Evolutionary conservation across 352 stramenopile species (phyloP), one percentile per base, ranked within the genome.

Genomic region (Globisporangium nodosum): DNA sequence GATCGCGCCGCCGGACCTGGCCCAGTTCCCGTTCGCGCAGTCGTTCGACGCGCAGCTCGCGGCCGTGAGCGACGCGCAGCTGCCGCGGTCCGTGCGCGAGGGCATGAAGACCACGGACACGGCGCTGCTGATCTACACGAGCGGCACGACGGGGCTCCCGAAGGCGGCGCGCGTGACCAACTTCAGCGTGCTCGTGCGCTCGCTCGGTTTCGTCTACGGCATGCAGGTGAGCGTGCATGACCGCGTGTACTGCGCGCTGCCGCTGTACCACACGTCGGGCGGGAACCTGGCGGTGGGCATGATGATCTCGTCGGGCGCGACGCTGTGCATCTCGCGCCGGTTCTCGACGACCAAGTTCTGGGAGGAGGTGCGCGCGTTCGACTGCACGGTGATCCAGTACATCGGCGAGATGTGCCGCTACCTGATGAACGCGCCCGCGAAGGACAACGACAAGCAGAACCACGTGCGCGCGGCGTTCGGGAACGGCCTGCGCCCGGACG

Each of bases 381-480:
- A 92, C 49, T 76, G 63, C 54, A 96, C 88, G 1, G 66, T 96
- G 27, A 66, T 94, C 18, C 89, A 97, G 62, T 97, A 97, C 62
- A 97, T 97, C 64, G 89, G 88, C 21, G 88, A 97, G 47, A 90
- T 97, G 70, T 95, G 83, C 63, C 71, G 87, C 3, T 97, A 96
- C 68, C 65, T 97, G 21, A 62, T 92, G 49, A 81, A 82, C 52
- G 70, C 78, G 18, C 70, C 82, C 4, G 55, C 70, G 0, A 67
- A 64, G 35, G 53, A 65, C 37, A 78, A 75, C 45, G 82, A 92
- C 65, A 74, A 79, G 57, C 69, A 84, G 40, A 86, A 92, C 55
- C 65, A 76, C 52, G 73, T 92, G 43, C 81, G 84, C 45, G 73
- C 93, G 37, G 88, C 89, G 0, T 92, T 98, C 61, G 92, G 92